Evolutionary conservation across 306 rosid genomes (phyloP).

Genomic region (Pueraria montana): DNA sequence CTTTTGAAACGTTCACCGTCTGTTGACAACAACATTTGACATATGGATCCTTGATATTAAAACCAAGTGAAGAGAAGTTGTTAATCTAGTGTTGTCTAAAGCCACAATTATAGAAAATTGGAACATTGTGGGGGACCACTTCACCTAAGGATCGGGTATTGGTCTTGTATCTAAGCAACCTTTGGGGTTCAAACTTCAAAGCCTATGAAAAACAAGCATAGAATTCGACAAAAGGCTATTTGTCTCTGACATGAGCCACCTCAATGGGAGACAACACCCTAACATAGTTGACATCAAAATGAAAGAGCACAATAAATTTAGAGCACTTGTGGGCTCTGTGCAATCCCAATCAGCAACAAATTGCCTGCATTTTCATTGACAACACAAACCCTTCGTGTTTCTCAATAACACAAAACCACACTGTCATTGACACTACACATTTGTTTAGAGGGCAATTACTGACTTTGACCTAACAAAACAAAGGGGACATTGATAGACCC

Average conservation of each 20-base stretch:
- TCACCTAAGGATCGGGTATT: conserved; percentile 27
- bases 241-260: conserved; percentile 49
- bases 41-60: neutral
- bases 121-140: conserved; percentile 50
- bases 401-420: conserved; percentile 37
- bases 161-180: conserved; percentile 38
- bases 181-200: conserved; percentile 5
- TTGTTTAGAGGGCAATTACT: conserved; percentile 42
- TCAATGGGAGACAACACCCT: conserved; percentile 53
- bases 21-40: conserved; percentile 31
- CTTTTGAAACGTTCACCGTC: neutral
- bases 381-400: conserved; percentile 35
- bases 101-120: conserved; percentile 14
- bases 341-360: conserved; percentile 52
- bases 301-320: conserved; percentile 26
- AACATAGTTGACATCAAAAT: conserved; percentile 49
- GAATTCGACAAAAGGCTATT: conserved; percentile 53
- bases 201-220: conserved; percentile 32
- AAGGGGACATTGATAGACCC: conserved; percentile 41
- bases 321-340: conserved; percentile 50
- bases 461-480: conserved; percentile 36
- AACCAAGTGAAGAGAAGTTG: neutral
- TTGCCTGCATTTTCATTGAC: conserved; percentile 55
- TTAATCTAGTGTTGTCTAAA: neutral
- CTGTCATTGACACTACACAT: neutral